A percentile compares a stretch with the other conserved stretches of the same genome.
phyloP scores from a whole-genome alignment of 2,329 filamentous ascomycete species.

The Xylaria sp. region DNA sequence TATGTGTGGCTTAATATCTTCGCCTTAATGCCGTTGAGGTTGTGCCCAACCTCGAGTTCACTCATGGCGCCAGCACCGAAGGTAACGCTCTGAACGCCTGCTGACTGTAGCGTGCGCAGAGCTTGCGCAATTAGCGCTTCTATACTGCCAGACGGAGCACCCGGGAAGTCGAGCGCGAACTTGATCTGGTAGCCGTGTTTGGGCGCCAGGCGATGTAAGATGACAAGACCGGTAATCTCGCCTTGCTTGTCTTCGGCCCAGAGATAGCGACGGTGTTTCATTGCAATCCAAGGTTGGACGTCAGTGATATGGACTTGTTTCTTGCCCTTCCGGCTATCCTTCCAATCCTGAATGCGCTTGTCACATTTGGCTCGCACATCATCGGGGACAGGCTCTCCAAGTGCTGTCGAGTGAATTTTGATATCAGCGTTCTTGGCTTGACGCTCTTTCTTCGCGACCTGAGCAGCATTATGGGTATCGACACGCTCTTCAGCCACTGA shows the following conservation, averaged over 20 bases:
- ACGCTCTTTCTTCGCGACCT: constrained; percentile 79
- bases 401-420: constrained; percentile 77
- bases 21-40: constrained; percentile 82
- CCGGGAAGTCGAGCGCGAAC: constrained; percentile 94
- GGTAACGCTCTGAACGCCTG: constrained; percentile 75
- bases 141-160: constrained; percentile 85
- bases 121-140: constrained; percentile 76
- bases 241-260: constrained; percentile 79
- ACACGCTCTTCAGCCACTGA: constrained; percentile 91
- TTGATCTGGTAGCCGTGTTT: constrained; percentile 93
- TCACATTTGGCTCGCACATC: constrained; percentile 78
- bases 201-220: constrained; percentile 83
- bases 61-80: constrained; percentile 86
- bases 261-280: constrained; percentile 85
- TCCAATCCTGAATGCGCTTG: constrained; percentile 81
- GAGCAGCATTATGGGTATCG: constrained; percentile 73
- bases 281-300: constrained; percentile 87
- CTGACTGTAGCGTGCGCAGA: constrained; percentile 64
- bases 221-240: constrained; percentile 79
- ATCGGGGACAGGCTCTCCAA: constrained; percentile 71
- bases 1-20: constrained; percentile 87
- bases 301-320: constrained; percentile 90
- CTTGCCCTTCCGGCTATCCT: constrained; percentile 79
- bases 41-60: constrained; percentile 80
- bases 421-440: constrained; percentile 71